These are phyloP conservation scores for Cladobotryum protrusum DNA, from an alignment of 2,329 filamentous ascomycete species.

Conservation along the genomic window DNA sequence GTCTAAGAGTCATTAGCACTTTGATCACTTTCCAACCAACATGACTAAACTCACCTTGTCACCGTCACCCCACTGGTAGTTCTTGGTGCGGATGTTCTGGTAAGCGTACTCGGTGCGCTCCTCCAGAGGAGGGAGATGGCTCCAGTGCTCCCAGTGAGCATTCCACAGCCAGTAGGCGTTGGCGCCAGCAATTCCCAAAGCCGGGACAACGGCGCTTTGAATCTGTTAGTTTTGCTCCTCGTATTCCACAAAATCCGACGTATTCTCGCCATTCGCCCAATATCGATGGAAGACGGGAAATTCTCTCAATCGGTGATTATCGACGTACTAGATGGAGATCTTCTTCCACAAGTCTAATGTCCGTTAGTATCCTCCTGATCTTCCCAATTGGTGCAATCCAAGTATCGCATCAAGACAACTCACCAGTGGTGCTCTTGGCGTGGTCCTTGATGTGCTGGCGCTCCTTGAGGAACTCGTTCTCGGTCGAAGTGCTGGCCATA, in stretches of 20 bases:
- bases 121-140: constrained; percentile 77
- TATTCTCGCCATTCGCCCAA: background rate
- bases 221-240: constrained; percentile 19
- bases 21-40: background rate
- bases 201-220: constrained; percentile 65
- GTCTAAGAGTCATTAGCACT: constrained; percentile 42
- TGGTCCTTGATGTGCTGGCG: constrained; percentile 86
- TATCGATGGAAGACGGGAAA: constrained; percentile 11
- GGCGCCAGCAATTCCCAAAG: constrained; percentile 61
- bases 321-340: constrained; percentile 86
- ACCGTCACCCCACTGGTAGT: constrained; percentile 90
- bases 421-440: constrained; percentile 76
- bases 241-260: background rate
- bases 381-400: background rate
- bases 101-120: constrained; percentile 92
- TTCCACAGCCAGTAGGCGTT: constrained; percentile 92
- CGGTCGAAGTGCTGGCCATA: constrained; percentile 64
- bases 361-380: constrained; percentile 25
- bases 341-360: constrained; percentile 83
- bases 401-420: constrained; percentile 30
- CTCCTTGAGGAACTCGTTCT: constrained; percentile 94
- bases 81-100: constrained; percentile 96
- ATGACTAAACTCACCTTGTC: constrained; percentile 64
- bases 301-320: constrained; percentile 18
- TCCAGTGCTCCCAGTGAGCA: constrained; percentile 96